Evolutionary conservation across 441 rosid species (phyloP), one percentile per base, ranked within the genome.

Genomic region (Aquilaria agallochum): DNA sequence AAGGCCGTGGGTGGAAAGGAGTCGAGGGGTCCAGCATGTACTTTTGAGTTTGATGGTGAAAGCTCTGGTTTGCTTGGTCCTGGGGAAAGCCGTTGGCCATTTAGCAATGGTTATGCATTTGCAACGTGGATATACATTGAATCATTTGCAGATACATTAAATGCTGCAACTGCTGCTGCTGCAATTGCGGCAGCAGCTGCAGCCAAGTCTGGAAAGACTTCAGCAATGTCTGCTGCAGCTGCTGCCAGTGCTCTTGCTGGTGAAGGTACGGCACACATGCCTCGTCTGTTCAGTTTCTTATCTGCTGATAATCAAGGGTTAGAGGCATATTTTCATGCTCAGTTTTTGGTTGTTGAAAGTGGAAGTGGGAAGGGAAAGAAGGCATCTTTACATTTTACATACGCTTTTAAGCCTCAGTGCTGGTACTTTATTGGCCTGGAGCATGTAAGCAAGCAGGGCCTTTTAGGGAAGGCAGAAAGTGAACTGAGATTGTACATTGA

Each of bases 201-300:
- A 15, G 97, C 98, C 64, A 95, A 83, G 84, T 90, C 97, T 31
- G 99, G 98, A 66, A 92, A 95, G 84, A 85, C 98, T 73, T 95
- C 98, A 59, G 97, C 99, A 48, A 88, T 92, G 96, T 95, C 98
- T 50, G 98, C 99, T 74, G 98, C 99, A 68, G 97, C 98, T 56
- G 99, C 99, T 71, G 99, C 99, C 33, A 92, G 97, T 86, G 96
- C 98, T 31, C 95, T 95, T 56, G 99, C 97, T 70, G 99, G 98
- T 52, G 98, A 95, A 85, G 99, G 99, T 66, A 89, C 95, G 12
- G 90, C 91, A 42, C 97, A 95, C 74, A 95, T 95, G 99, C 99
- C 99, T 64, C 89, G 99, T 62, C 74, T 95, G 68, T 95, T 95
- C 74, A 92, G 99, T 81, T 95, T 95, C 81, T 80, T 95, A 63